Conservation (phyloP, 495 filamentous ascomycete genomes). For the Tuber borchii region DNA sequence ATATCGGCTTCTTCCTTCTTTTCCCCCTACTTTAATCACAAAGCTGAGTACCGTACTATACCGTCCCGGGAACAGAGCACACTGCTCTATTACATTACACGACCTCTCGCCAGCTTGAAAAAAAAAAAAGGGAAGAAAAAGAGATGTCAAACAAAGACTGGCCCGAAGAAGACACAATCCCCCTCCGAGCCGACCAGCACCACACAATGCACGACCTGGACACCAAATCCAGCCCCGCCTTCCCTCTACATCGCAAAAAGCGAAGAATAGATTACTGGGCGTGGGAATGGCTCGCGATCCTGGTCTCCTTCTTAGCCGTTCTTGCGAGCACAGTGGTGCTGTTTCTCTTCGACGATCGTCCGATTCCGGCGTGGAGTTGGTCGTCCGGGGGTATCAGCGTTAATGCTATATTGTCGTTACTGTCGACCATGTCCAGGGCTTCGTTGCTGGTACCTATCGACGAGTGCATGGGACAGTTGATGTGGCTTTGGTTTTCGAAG, state of each 20-base stretch:
- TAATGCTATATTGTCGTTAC: constrained; percentile 29
- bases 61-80: not conserved
- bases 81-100: not conserved
- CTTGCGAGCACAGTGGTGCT: constrained; percentile 14
- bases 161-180: not conserved
- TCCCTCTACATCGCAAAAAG: constrained; percentile 19
- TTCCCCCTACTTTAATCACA: not conserved
- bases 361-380: constrained; percentile 31
- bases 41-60: not conserved
- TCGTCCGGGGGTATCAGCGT: constrained; percentile 22
- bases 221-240: constrained; percentile 1
- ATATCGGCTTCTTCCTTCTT: not conserved
- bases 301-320: constrained; percentile 20
- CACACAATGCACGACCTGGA: not conserved
- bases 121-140: not conserved
- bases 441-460: constrained; percentile 34
- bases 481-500: constrained; percentile 31
- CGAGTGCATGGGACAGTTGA: constrained; percentile 37
- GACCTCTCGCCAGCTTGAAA: not conserved
- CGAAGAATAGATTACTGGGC: constrained; percentile 23
- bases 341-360: constrained; percentile 9
- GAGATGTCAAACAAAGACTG: not conserved
- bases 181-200: not conserved
- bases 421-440: constrained; percentile 30
- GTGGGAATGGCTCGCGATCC: constrained; percentile 28